Percentiles rank a stretch among this genome's conserved stretches.
These are phyloP conservation scores for Pythium plurisporium DNA, from an alignment of 352 stramenopile species.

Conservation along the genomic window DNA sequence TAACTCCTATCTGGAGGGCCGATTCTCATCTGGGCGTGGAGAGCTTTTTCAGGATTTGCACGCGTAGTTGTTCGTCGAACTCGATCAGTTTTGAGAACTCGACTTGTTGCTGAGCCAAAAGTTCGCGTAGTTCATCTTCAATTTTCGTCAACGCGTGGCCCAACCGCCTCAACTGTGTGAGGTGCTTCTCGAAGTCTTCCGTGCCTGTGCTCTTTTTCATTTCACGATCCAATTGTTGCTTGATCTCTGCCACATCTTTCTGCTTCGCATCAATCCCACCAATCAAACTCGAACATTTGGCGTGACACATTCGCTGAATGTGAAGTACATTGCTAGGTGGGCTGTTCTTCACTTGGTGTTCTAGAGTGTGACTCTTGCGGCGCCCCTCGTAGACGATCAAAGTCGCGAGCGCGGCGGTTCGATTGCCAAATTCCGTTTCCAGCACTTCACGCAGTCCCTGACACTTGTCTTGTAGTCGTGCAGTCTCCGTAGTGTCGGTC, in stretches of 20 bases:
- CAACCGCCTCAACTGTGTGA: background rate
- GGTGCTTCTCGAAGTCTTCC: background rate
- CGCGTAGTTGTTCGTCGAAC: constrained; percentile 8
- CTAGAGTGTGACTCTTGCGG: background rate
- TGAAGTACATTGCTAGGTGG: constrained; percentile 1
- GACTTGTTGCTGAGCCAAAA: background rate
- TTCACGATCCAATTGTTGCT: background rate
- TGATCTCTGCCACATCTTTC: background rate
- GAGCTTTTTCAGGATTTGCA: background rate
- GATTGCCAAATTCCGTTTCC: constrained; percentile 20
- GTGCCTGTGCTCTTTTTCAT: background rate
- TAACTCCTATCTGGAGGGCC: background rate
- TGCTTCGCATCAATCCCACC: background rate
- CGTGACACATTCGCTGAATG: constrained; percentile 8
- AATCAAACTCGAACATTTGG: constrained; percentile 2
- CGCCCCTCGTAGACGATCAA: constrained; percentile 28
- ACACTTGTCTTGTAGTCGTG: constrained; percentile 36
- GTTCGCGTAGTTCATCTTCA: background rate
- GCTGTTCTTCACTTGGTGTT: background rate
- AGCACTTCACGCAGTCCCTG: constrained; percentile 34
- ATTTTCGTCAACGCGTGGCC: background rate
- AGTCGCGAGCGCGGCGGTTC: constrained; percentile 33
- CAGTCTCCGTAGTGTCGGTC: constrained; percentile 18
- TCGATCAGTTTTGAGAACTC: constrained; percentile 4
- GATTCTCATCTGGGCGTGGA: background rate